A percentile compares a stretch with the other conserved stretches of the same genome.
These are phyloP conservation scores for Crucibulum laeve DNA, from an alignment of 768 basidiomycete genomes.

Conservation along the genomic window DNA sequence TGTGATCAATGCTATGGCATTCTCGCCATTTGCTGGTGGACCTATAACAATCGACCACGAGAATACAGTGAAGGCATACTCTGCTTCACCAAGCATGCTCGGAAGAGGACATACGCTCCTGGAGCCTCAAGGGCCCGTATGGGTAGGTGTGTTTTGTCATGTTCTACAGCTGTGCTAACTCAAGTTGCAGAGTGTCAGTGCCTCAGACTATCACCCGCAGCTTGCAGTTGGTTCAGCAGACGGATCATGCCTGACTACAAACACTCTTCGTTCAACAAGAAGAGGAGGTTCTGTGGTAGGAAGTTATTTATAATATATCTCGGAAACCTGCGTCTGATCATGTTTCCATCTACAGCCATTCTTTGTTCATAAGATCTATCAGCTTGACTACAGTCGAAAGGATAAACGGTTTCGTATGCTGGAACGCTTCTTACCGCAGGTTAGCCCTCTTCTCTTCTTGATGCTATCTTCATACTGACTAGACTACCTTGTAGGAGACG, in stretches of 20 bases:
- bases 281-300: conserved; percentile 71
- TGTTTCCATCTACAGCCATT: conserved; percentile 47
- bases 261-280: conserved; percentile 61
- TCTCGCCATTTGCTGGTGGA: conserved; percentile 63
- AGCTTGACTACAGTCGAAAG: conserved; percentile 81
- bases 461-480: conserved; percentile 4
- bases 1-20: conserved; percentile 65
- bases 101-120: conserved; percentile 69
- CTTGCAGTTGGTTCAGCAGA: conserved; percentile 80
- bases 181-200: conserved; percentile 50
- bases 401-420: conserved; percentile 79
- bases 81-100: conserved; percentile 66
- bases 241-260: conserved; percentile 75
- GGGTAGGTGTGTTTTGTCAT: conserved; percentile 48
- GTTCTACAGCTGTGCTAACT: not conserved
- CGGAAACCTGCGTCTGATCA: not conserved
- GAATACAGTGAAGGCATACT: conserved; percentile 72
- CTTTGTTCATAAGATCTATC: conserved; percentile 75
- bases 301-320: conserved; percentile 7
- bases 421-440: conserved; percentile 81
- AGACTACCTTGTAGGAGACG: conserved; percentile 38
- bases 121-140: conserved; percentile 76
- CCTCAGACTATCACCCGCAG: conserved; percentile 87
- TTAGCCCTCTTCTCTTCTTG: conserved; percentile 13
- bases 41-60: conserved; percentile 82